A percentile compares a stretch with the other conserved stretches of the same genome.
Conservation (phyloP, 1,284 basidiomycete species). For the Ganoderma boninense region DNA sequence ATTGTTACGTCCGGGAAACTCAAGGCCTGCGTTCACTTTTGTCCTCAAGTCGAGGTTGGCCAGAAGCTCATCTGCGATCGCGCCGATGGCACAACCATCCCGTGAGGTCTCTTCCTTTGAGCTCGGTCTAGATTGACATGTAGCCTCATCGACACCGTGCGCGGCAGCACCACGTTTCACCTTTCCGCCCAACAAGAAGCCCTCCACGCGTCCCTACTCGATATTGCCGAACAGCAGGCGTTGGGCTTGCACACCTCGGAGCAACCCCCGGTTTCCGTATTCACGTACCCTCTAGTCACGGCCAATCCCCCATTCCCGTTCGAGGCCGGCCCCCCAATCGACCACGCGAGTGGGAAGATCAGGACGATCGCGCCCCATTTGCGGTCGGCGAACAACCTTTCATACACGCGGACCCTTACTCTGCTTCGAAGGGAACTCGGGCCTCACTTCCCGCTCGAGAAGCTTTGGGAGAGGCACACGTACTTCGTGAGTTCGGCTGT, state of each 20-base stretch:
- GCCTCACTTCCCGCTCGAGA: slow-evolving; percentile 53
- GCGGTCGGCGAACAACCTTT: slow-evolving; percentile 51
- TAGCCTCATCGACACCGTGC: neutral
- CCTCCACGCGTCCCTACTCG: slow-evolving; percentile 45
- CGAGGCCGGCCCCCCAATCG: slow-evolving; percentile 44
- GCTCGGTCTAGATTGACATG: neutral
- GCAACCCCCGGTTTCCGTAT: slow-evolving; percentile 43
- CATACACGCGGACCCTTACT: slow-evolving; percentile 51
- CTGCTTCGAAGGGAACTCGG: slow-evolving; percentile 49
- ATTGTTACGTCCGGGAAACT: slow-evolving; percentile 35
- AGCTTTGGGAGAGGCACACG: slow-evolving; percentile 54
- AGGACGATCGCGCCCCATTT: slow-evolving; percentile 43
- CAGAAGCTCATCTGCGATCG: slow-evolving; percentile 42
- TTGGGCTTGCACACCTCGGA: slow-evolving; percentile 39
- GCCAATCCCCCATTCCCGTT: slow-evolving; percentile 50
- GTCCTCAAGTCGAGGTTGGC: slow-evolving; percentile 41
- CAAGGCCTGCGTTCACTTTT: slow-evolving; percentile 50
- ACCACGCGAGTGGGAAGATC: slow-evolving; percentile 33
- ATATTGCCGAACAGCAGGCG: slow-evolving; percentile 38
- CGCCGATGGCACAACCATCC: slow-evolving; percentile 38
- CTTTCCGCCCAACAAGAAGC: slow-evolving; percentile 49
- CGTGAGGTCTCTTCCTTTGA: slow-evolving; percentile 36
- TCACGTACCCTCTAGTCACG: slow-evolving; percentile 49
- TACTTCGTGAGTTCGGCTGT: slow-evolving; percentile 43
- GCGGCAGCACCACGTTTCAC: slow-evolving; percentile 47